phyloP scores from a whole-genome alignment of 2,329 filamentous ascomycete genomes.

The Microthyrium microscopicum region DNA sequence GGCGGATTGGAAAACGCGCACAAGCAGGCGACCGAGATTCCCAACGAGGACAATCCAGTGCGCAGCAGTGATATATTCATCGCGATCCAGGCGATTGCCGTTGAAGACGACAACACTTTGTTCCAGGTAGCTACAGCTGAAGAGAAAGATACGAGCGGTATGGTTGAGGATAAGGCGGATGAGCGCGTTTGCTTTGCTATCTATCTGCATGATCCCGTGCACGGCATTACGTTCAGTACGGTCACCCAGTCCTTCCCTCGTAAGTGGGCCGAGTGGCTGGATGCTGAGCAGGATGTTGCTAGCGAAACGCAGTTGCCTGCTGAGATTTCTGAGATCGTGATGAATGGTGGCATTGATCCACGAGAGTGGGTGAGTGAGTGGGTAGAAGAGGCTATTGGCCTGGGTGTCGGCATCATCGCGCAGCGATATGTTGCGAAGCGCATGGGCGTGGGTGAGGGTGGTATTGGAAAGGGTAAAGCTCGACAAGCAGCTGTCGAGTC shows the following conservation, averaged over 20 bases:
- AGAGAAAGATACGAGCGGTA: constrained; percentile 34
- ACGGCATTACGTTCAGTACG: constrained; percentile 72
- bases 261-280: constrained; percentile 83
- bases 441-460: constrained; percentile 90
- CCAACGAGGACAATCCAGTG: constrained; percentile 76
- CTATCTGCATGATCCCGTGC: constrained; percentile 73
- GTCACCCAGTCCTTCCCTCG: constrained; percentile 70
- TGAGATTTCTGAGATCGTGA: constrained; percentile 74
- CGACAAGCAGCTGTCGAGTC: constrained; percentile 38
- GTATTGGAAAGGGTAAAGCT: constrained; percentile 39
- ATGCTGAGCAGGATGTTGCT: constrained; percentile 38
- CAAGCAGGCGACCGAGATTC: constrained; percentile 57
- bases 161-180: constrained; percentile 42
- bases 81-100: constrained; percentile 72
- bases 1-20: constrained; percentile 72
- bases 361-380: constrained; percentile 96
- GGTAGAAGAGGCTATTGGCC: constrained; percentile 71
- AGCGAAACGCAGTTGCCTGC: constrained; percentile 44
- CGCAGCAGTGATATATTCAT: constrained; percentile 90
- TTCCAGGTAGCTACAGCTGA: constrained; percentile 44
- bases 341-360: constrained; percentile 62
- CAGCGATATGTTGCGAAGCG: constrained; percentile 87
- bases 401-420: constrained; percentile 71
- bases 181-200: constrained; percentile 57
- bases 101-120: constrained; percentile 45